Evolutionary conservation across 441 rosid genomes (phyloP), one percentile per base, ranked within the genome.

Genomic region (Croton laevigatus): DNA sequence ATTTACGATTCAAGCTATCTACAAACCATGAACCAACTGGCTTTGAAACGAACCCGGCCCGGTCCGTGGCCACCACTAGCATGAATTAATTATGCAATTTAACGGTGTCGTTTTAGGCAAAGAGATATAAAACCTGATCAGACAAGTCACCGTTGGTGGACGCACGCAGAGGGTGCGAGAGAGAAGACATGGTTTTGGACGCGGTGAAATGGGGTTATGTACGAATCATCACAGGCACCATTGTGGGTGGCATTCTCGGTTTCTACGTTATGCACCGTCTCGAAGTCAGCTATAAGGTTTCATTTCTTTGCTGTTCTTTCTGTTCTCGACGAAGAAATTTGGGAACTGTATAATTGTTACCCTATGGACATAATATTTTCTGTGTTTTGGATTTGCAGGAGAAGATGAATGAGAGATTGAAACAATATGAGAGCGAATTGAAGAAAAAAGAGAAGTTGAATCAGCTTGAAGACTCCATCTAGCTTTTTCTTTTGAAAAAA

Each of bases 221-320:
- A 13, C 83, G 96, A 78, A 86, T 94, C 85, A 92, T 92, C 55
- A 73, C 86, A 6, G 99, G 98, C 69, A 92, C 98, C 20, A 83
- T 92, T 70, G 66, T 78, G 4, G 98, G 99, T 0, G 99, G 99
- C 12, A 65, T 81, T 70, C 83, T 92, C 4, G 99, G 98, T 52
- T 94, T 94, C 85, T 92, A 94, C 73, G 96, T 94, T 37, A 90
- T 94, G 96, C 96, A 92, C 71, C 89, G 96, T 22, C 27, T 86
- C 57, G 96, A 94, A 78, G 74, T 89, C 75, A 83, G 80, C 84
- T 89, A 92, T 81, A 90, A 89, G 93, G 97, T 62, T 40, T 42
- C 16, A 3, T 22, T 42, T 52, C 34, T 1, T 32, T 14, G 19
- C 8, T 42, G 42, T 4, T 48, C 38, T 68, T 17, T 52, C 68